A percentile compares a stretch with the other conserved stretches of the same genome.
These are phyloP conservation scores for Penicillium verhagenii DNA, from an alignment of 495 filamentous ascomycete species.

Conservation along the genomic window DNA sequence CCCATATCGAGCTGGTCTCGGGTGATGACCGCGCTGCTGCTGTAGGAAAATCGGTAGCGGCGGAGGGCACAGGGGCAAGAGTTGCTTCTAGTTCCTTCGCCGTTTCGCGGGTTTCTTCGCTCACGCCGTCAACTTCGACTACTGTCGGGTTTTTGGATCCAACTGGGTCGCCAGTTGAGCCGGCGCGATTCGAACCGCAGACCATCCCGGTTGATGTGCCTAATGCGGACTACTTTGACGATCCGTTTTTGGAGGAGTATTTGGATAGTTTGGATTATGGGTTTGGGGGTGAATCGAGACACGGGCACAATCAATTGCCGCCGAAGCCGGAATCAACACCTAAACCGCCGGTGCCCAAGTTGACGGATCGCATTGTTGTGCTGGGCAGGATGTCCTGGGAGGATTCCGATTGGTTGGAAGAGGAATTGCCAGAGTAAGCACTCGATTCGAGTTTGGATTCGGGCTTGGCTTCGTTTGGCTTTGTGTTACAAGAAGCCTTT, in stretches of 20 bases:
- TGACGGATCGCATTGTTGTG: slow-evolving; percentile 36
- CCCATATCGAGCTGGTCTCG: slow-evolving; percentile 32
- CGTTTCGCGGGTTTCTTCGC: neutral
- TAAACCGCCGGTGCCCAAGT: slow-evolving; percentile 17
- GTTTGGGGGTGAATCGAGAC: neutral
- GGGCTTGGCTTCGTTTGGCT: too few relatives aligned
- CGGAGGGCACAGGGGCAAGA: too few relatives aligned
- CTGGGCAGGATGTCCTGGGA: slow-evolving; percentile 39
- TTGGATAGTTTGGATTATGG: neutral
- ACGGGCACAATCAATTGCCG: neutral
- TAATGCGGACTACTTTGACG: slow-evolving; percentile 4
- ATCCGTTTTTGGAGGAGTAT: slow-evolving; percentile 5
- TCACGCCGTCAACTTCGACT: neutral
- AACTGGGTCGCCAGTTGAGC: slow-evolving; percentile 6
- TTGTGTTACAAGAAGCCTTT: neutral
- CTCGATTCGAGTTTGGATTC: neutral
- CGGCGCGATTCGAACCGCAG: slow-evolving; percentile 9
- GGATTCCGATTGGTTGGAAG: slow-evolving; percentile 39
- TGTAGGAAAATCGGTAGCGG: too few relatives aligned
- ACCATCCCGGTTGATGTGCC: slow-evolving; percentile 23
- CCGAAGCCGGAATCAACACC: slow-evolving; percentile 13
- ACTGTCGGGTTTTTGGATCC: neutral
- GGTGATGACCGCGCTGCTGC: neutral
- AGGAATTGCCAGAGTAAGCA: slow-evolving; percentile 41
- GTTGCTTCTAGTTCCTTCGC: neutral